A percentile compares a stretch with the other conserved stretches of the same genome.
These are phyloP conservation scores for Acidiella bohemica DNA, from an alignment of 495 filamentous ascomycete species.

Conservation along the genomic window DNA sequence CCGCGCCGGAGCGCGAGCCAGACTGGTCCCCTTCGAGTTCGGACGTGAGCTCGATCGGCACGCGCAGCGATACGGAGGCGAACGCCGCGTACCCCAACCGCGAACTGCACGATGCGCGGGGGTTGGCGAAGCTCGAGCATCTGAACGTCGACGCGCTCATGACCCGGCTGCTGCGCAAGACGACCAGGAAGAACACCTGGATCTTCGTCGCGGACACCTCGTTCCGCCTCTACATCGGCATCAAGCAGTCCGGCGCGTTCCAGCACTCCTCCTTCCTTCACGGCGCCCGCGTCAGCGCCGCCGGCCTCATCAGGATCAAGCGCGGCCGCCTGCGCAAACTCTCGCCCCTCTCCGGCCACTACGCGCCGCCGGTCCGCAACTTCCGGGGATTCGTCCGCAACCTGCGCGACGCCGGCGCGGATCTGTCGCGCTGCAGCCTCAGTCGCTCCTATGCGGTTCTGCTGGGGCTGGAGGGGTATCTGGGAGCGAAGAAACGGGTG, in stretches of 20 bases:
- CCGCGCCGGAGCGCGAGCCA: not conserved
- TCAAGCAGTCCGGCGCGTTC: slow-evolving; percentile 78
- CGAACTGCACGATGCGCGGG: slow-evolving; percentile 40
- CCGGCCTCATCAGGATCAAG: slow-evolving; percentile 68
- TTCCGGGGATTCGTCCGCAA: slow-evolving; percentile 66
- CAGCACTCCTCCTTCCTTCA: slow-evolving; percentile 84
- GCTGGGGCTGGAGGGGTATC: slow-evolving; percentile 69
- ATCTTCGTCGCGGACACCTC: slow-evolving; percentile 83
- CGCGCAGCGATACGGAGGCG: slow-evolving; percentile 26
- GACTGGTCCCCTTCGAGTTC: slow-evolving; percentile 16
- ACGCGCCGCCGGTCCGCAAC: slow-evolving; percentile 65
- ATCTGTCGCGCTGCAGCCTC: slow-evolving; percentile 64
- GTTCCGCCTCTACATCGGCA: slow-evolving; percentile 77
- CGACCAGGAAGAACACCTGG: slow-evolving; percentile 69
- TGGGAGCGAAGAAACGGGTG: slow-evolving; percentile 45
- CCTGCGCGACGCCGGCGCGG: slow-evolving; percentile 58
- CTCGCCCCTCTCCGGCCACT: slow-evolving; percentile 60
- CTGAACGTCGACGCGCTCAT: slow-evolving; percentile 55
- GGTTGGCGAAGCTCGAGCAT: slow-evolving; percentile 49
- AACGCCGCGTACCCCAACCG: slow-evolving; percentile 39
- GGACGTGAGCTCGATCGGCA: slow-evolving; percentile 18
- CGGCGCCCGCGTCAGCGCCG: slow-evolving; percentile 65
- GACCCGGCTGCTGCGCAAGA: slow-evolving; percentile 56
- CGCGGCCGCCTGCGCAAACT: slow-evolving; percentile 54
- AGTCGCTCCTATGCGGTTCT: slow-evolving; percentile 71